Evolutionary conservation across 352 stramenopile genomes (phyloP).

Genomic region (Pythium oligandrum): DNA sequence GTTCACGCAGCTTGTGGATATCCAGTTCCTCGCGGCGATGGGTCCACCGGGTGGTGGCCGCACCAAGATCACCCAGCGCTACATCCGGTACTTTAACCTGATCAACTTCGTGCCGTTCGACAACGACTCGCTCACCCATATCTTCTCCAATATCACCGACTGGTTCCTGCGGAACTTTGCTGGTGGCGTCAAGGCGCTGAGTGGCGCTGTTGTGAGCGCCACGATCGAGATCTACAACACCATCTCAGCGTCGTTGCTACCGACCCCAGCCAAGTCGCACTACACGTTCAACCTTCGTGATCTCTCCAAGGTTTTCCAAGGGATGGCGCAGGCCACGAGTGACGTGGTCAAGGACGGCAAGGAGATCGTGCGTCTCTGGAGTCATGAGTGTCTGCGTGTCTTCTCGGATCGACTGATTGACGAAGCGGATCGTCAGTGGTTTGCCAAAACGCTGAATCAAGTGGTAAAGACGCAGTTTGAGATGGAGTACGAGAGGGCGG

Average conservation of each 20-base stretch:
- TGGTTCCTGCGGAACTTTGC: constrained; percentile 88
- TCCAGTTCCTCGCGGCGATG: constrained; percentile 93
- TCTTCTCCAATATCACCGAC: constrained; percentile 89
- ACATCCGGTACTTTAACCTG: constrained; percentile 92
- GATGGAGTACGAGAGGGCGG: constrained; percentile 58
- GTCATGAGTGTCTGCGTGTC: constrained; percentile 89
- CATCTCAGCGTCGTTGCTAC: constrained; percentile 86
- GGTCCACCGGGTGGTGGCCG: constrained; percentile 88
- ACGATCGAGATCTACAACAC: constrained; percentile 93
- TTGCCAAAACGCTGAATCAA: constrained; percentile 55
- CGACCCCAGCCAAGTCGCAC: constrained; percentile 91
- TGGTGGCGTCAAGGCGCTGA: constrained; percentile 76
- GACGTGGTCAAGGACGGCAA: constrained; percentile 82
- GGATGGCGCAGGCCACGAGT: constrained; percentile 78
- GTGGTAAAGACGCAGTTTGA: constrained; percentile 80
- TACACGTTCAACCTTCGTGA: constrained; percentile 95
- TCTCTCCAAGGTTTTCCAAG: constrained; percentile 92
- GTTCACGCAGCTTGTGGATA: constrained; percentile 90
- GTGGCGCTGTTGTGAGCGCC: constrained; percentile 58
- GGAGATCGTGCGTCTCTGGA: constrained; percentile 87
- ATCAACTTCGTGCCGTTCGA: constrained; percentile 93
- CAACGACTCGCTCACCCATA: constrained; percentile 74
- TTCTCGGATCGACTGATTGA: constrained; percentile 92
- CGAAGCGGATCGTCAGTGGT: constrained; percentile 85
- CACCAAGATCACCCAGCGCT: constrained; percentile 90